A percentile compares a stretch with the other conserved stretches of the same genome.
Conservation (phyloP, 495 filamentous ascomycete genomes). For the Xylaria castorea region DNA sequence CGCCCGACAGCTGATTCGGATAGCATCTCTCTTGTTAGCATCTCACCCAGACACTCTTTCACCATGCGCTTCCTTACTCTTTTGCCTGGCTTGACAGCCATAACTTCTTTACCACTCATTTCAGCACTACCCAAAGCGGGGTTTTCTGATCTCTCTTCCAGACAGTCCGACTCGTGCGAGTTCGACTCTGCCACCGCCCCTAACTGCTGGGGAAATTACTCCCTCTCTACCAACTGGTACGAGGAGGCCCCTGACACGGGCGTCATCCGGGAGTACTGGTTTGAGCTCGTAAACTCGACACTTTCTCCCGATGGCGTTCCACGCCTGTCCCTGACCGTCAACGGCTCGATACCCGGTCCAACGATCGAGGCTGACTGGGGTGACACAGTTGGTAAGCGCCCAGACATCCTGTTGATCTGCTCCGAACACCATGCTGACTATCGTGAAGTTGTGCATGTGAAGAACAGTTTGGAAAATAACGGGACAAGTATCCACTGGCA, state of each 20-base stretch:
- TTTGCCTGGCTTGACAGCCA: constrained; percentile 24
- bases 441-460: constrained; percentile 35
- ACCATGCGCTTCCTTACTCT: constrained; percentile 26
- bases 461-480: constrained; percentile 45
- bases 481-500: constrained; percentile 64
- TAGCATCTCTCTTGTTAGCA: constrained; percentile 14
- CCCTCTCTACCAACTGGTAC: constrained; percentile 40
- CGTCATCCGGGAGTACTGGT: constrained; percentile 53
- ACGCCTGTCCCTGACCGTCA: constrained; percentile 50
- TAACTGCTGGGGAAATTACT: constrained; percentile 39
- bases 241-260: constrained; percentile 48
- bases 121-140: constrained; percentile 19
- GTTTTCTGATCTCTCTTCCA: background rate
- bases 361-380: constrained; percentile 53
- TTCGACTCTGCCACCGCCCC: constrained; percentile 33
- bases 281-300: constrained; percentile 51
- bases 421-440: constrained; percentile 18
- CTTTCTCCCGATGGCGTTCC: constrained; percentile 57
- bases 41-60: constrained; percentile 13
- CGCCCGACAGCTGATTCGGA: constrained; percentile 22
- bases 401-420: background rate
- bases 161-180: constrained; percentile 32
- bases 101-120: constrained; percentile 22
- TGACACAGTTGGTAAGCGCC: constrained; percentile 47
- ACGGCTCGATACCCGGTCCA: constrained; percentile 54